Evolutionary conservation across 768 basidiomycete genomes (phyloP), one percentile per base, ranked within the genome.

Genomic region (Suillus alpinus): DNA sequence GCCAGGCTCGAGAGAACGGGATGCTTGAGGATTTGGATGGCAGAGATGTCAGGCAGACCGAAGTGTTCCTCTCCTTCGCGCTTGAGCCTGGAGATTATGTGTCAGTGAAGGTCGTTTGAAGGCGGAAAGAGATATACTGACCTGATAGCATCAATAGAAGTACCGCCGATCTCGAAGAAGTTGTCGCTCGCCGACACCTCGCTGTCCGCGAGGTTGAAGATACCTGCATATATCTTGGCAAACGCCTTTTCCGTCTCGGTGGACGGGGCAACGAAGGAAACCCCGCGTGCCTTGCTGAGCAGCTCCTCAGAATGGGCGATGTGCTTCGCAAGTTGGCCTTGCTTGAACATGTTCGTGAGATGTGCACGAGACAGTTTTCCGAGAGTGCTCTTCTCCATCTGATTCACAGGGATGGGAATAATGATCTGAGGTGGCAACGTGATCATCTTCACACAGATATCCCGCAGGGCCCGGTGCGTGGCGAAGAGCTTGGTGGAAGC

Each of bases 341-440:
- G 65, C 41, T 73, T 69, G 63, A 78, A 77, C 9, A 70, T 68
- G 34, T 66, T 69, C 10, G 73, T 55, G 18, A 80, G 75, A 51
- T 70, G 69, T 18, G 78, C 69, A 12, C 73, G 71, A 5, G 78
- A 80, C 14, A 80, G 72, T 56, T 80, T 80, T 23, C 79, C 79
- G 3, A 80, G 72, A 0, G 79, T 76, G 0, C 78, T 78, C 65
- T 76, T 79, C 58, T 76, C 75, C 67, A 78, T 78, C 18, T 68
- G 68, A 20, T 69, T 65, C 2, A 66, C 59, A 7, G 77, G 74
- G 32, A 80, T 75, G 8, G 79, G 78, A 41, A 80, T 62, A 40
- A 79, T 71, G 40, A 68, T 61, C 56, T 76, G 74, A 1, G 78
- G 78, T 10, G 75, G 74, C 9, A 71, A 65, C 2, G 65, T 68